Evolutionary conservation across 495 filamentous ascomycete species (phyloP).

Genomic region (Daldinia decipiens): DNA sequence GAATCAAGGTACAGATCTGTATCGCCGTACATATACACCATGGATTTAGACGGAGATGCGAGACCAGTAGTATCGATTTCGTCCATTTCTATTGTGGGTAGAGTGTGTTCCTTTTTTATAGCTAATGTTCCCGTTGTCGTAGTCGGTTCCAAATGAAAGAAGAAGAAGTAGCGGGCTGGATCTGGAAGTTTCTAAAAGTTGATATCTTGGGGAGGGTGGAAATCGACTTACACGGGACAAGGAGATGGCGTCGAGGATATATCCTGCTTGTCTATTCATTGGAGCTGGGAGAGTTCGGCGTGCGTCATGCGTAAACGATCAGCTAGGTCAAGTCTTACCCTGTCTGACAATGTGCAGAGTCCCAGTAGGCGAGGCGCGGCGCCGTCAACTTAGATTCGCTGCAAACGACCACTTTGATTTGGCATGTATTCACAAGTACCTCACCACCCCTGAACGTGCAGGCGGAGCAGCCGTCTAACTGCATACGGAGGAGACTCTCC

Average conservation of each 20-base stretch:
- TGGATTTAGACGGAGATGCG: slow-evolving; percentile 50
- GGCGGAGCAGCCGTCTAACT: slow-evolving; percentile 42
- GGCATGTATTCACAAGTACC: slow-evolving; percentile 41
- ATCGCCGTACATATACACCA: slow-evolving; percentile 53
- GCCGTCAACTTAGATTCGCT: slow-evolving; percentile 23
- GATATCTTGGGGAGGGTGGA: not conserved
- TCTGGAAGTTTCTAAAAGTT: not conserved
- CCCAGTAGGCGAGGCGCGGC: slow-evolving; percentile 19
- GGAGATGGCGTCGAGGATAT: slow-evolving; percentile 36
- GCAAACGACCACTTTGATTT: slow-evolving; percentile 26
- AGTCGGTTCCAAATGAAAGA: not conserved
- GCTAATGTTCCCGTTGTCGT: not conserved
- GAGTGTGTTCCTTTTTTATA: not conserved
- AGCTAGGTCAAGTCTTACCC: slow-evolving; percentile 33
- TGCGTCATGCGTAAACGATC: slow-evolving; percentile 29
- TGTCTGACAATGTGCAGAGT: slow-evolving; percentile 29
- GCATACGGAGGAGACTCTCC: slow-evolving; percentile 25
- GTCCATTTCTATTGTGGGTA: slow-evolving; percentile 45
- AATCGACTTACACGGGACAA: slow-evolving; percentile 18
- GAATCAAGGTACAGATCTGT: slow-evolving; percentile 54
- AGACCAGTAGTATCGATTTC: slow-evolving; percentile 46
- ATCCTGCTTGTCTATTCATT: slow-evolving; percentile 24
- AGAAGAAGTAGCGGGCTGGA: not conserved
- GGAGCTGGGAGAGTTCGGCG: slow-evolving; percentile 25
- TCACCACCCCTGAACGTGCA: slow-evolving; percentile 38